These are phyloP conservation scores for Candolleomyces efflorescens DNA, from an alignment of 768 basidiomycete genomes.

Conservation along the genomic window DNA sequence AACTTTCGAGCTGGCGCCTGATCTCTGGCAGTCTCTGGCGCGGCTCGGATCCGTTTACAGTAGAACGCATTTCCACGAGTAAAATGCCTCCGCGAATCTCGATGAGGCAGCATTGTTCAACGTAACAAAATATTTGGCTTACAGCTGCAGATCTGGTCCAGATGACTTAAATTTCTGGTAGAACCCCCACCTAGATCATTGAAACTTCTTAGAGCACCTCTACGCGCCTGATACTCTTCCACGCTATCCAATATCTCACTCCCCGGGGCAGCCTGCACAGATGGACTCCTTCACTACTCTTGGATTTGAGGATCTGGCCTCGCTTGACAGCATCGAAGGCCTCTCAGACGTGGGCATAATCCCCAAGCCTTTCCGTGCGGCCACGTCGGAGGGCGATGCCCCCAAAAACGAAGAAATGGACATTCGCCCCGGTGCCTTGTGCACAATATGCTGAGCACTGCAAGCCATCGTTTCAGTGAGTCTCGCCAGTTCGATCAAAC, in stretches of 20 bases:
- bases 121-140: too few relatives aligned
- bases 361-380: neutral
- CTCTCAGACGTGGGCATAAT: neutral
- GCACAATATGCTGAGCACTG: neutral
- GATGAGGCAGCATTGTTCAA: too few relatives aligned
- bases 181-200: neutral
- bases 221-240: neutral
- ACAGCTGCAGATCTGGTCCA: too few relatives aligned
- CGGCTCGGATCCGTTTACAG: neutral
- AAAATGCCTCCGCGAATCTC: neutral
- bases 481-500: too few relatives aligned
- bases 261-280: neutral
- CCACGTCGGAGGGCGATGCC: neutral
- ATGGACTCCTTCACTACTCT: neutral
- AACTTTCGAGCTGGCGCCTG: neutral
- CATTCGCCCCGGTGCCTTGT: neutral
- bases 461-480: too few relatives aligned
- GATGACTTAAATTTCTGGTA: neutral
- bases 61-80: too few relatives aligned
- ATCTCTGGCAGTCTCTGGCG: neutral
- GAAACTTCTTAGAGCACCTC: too few relatives aligned
- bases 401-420: neutral
- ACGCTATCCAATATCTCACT: neutral
- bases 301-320: neutral
- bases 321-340: neutral